Evolutionary conservation across 495 filamentous ascomycete species (phyloP).

Genomic region (Peziza echinospora): DNA sequence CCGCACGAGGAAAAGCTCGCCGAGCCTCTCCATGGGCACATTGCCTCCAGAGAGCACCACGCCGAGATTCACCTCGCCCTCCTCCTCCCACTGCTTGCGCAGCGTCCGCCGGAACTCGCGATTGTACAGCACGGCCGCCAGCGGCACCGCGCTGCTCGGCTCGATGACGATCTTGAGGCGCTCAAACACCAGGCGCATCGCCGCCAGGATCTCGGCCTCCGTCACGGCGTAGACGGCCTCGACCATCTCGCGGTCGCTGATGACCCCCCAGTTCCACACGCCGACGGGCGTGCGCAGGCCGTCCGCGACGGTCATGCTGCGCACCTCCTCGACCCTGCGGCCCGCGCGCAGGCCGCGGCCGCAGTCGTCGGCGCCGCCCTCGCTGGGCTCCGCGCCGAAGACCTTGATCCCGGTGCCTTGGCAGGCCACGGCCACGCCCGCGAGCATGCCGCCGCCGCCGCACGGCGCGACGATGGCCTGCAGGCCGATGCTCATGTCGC

Average conservation of each 20-base stretch:
- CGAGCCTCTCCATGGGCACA: constrained; percentile 59
- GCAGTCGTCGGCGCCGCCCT: constrained; percentile 68
- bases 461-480: constrained; percentile 71
- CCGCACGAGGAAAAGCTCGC: constrained; percentile 32
- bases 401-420: constrained; percentile 42
- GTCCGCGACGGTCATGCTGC: constrained; percentile 68
- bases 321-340: constrained; percentile 40
- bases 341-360: constrained; percentile 41
- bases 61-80: constrained; percentile 42
- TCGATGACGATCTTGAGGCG: constrained; percentile 83
- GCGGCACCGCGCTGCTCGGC: constrained; percentile 65
- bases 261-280: constrained; percentile 53
- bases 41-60: constrained; percentile 82
- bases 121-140: constrained; percentile 66
- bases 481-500: constrained; percentile 21
- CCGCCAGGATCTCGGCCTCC: constrained; percentile 61
- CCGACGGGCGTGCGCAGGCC: constrained; percentile 75
- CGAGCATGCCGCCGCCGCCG: constrained; percentile 75
- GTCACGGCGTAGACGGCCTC: constrained; percentile 51
- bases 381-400: constrained; percentile 80
- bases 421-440: constrained; percentile 58
- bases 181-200: constrained; percentile 63
- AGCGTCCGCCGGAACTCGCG: constrained; percentile 58
- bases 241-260: constrained; percentile 50
- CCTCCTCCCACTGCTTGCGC: constrained; percentile 44